phyloP scores from a whole-genome alignment of 768 basidiomycete species.

The Kwoniella mangroviensis region DNA sequence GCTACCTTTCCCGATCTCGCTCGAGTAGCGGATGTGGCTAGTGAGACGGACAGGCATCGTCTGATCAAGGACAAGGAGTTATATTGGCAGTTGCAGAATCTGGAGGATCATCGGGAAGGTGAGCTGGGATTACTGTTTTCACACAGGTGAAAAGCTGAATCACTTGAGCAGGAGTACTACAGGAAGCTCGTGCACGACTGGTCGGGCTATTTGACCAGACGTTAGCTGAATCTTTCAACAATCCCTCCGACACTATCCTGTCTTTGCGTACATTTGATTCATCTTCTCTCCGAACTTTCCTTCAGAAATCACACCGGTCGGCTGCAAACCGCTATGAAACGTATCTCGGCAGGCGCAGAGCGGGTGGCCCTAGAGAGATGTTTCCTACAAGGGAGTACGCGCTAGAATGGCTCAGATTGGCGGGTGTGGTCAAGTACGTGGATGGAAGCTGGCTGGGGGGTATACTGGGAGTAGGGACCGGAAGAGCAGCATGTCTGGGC shows the following conservation, averaged over 20 bases:
- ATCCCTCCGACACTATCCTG: slow-evolving; percentile 35
- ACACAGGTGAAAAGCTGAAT: slow-evolving; percentile 6
- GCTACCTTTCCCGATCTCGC: slow-evolving; percentile 13
- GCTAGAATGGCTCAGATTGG: slow-evolving; percentile 41
- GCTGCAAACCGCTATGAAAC: slow-evolving; percentile 37
- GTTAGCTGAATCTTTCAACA: slow-evolving; percentile 16
- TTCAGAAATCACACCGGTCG: slow-evolving; percentile 30
- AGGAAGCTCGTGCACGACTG: slow-evolving; percentile 33
- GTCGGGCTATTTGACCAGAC: slow-evolving; percentile 42
- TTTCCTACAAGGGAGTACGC: slow-evolving; percentile 45
- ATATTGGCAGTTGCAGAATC: slow-evolving; percentile 49
- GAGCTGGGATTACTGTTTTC: slow-evolving; percentile 3
- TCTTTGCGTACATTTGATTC: slow-evolving; percentile 33
- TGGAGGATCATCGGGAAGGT: slow-evolving; percentile 48
- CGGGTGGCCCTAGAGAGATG: slow-evolving; percentile 45
- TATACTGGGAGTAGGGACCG: slow-evolving; percentile 33
- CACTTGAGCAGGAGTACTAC: slow-evolving; percentile 27
- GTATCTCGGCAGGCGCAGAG: slow-evolving; percentile 40
- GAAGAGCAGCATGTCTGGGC: not conserved
- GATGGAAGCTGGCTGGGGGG: slow-evolving; percentile 48
- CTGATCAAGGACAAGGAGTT: slow-evolving; percentile 33
- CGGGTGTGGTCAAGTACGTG: slow-evolving; percentile 53
- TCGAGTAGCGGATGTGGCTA: not conserved
- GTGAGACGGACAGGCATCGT: not conserved
- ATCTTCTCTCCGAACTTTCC: slow-evolving; percentile 17